A percentile compares a stretch with the other conserved stretches of the same genome.
Evolutionary conservation across 345 rosid genomes (phyloP).

Genomic region (Excoecaria agallocha): DNA sequence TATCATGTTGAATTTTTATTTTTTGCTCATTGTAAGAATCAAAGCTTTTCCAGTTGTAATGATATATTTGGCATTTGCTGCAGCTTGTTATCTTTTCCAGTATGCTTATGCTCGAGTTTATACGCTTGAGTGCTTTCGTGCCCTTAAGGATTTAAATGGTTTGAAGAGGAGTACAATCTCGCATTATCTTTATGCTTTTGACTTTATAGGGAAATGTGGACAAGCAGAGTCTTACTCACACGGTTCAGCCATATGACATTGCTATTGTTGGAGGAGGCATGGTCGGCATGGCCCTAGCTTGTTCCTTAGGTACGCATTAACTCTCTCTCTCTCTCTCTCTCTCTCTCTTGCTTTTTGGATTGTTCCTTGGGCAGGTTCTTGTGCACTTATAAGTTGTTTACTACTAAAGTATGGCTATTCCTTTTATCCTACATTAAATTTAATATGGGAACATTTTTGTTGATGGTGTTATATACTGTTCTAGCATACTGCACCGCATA

Average conservation of each 20-base stretch:
- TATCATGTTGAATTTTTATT: not conserved
- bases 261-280: slow-evolving; percentile 96
- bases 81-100: not conserved
- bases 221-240: slow-evolving; percentile 21
- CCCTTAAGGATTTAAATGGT: not conserved
- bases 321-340: not conserved
- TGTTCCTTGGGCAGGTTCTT: not conserved
- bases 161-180: not conserved
- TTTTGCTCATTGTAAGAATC: not conserved
- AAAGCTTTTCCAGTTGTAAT: not conserved
- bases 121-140: not conserved
- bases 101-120: not conserved
- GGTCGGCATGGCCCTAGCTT: slow-evolving; percentile 97
- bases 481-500: not conserved
- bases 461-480: not conserved
- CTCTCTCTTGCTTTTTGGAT: not conserved
- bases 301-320: slow-evolving; percentile 64
- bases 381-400: not conserved
- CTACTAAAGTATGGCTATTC: not conserved
- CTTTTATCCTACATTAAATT: not conserved
- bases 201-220: slow-evolving; percentile 35
- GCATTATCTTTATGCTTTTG: not conserved
- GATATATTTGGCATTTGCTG: not conserved
- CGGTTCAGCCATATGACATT: slow-evolving; percentile 58
- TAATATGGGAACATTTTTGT: not conserved